Evolutionary conservation across 495 filamentous ascomycete genomes (phyloP), one percentile per base, ranked within the genome.

Genomic region (Terfezia boudieri): DNA sequence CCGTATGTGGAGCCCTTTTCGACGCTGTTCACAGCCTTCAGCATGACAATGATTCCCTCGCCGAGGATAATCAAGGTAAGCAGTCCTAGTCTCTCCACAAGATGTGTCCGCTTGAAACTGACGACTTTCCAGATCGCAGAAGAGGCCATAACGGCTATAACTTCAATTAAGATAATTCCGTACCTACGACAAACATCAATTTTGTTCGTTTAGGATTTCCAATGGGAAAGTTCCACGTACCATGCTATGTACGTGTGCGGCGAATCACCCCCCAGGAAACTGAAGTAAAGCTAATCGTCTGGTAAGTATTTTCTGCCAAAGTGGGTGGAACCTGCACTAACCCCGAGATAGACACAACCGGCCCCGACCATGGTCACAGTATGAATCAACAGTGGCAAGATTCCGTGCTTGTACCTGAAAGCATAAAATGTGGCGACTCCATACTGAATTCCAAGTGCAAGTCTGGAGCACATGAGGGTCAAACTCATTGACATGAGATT

Each of bases 11-110:
- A n/a, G 8, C 14, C 43, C 43, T 48, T 20, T n/a, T 48, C 71
- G 53, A 77, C 73, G 52, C 72, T 71, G 60, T 75, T 76, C 53
- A 76, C 72, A 59, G 76, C 71, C 37, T 73, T 69, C 41, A 73
- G 73, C 55, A 75, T 66, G 14, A 69, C 68, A 58, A 74, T 74
- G 37, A 81, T 71, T 35, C 79, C 78, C 66, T 83, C 79, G 20
- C 81, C 81, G 51, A 83, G 72, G 55, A 82, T 80, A 59, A 82
- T 82, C 50, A 83, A 69, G 0, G 80, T 83, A 8, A 83, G 68
- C 10, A 83, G 72, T 4, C 75, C 74, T 73, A 83, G 75, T 46
- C 81, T 71, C 55, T 81, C 73, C 50, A 79, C 76, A 55, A 83
- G 65, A 61, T 81, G 77, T 10, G 78, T 81, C 38, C 76, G 71